phyloP scores from a whole-genome alignment of 768 basidiomycete species.

The Naematelia encephala region DNA sequence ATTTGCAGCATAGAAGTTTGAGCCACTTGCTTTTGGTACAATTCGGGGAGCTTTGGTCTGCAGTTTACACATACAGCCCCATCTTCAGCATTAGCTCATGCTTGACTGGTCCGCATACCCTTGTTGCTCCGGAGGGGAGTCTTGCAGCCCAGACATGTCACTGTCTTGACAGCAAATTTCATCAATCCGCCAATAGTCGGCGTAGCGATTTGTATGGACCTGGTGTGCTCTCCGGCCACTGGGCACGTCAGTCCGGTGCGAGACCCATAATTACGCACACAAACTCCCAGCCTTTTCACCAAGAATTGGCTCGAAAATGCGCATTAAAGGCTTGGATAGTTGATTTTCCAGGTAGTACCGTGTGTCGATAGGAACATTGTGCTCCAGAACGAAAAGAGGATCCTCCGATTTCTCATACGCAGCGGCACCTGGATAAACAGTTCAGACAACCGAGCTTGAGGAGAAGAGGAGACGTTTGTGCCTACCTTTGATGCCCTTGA shows the following conservation, averaged over 20 bases:
- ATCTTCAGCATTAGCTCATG: constrained; percentile 54
- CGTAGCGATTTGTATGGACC: constrained; percentile 92
- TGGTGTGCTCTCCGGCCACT: constrained; percentile 96
- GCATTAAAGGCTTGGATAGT: constrained; percentile 89
- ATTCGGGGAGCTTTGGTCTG: constrained; percentile 72
- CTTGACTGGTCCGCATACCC: constrained; percentile 57
- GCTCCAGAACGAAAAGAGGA: constrained; percentile 92
- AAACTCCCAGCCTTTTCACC: constrained; percentile 85
- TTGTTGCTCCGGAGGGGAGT: constrained; percentile 76
- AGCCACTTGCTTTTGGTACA: constrained; percentile 83
- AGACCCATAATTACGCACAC: constrained; percentile 56
- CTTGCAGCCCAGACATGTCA: constrained; percentile 93
- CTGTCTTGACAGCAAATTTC: constrained; percentile 96
- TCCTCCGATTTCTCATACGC: constrained; percentile 99
- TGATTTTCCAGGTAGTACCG: constrained; percentile 98
- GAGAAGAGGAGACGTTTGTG: neutral
- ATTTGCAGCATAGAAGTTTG: constrained; percentile 77
- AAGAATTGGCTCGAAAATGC: constrained; percentile 96
- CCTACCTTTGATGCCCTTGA: constrained; percentile 88
- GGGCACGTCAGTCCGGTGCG: constrained; percentile 12
- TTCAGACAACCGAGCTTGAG: neutral
- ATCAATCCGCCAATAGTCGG: constrained; percentile 94
- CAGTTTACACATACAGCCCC: constrained; percentile 96
- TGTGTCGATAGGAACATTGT: constrained; percentile 96
- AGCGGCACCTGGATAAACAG: constrained; percentile 65